Evolutionary conservation across 1,284 basidiomycete genomes (phyloP).

Genomic region (Porodaedalea pini): DNA sequence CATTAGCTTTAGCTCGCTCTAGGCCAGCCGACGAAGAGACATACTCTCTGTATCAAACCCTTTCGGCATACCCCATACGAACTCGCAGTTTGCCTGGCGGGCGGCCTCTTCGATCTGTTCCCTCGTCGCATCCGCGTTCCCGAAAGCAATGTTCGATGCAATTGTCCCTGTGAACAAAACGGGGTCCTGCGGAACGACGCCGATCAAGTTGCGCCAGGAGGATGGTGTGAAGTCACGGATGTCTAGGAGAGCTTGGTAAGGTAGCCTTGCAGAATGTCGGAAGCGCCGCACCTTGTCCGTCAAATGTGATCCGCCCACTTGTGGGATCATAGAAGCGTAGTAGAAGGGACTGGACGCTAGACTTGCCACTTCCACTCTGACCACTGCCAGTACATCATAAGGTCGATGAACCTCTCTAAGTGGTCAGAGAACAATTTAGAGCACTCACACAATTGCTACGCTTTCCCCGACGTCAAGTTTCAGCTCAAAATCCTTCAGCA

Average conservation of each 20-base stretch:
- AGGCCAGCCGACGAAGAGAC: conserved; percentile 41
- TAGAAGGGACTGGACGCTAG: conserved; percentile 84
- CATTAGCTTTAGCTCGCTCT: no score
- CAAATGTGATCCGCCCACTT: conserved; percentile 76
- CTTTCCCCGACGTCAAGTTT: conserved; percentile 80
- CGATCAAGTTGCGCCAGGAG: conserved; percentile 85
- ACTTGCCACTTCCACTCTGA: conserved; percentile 88
- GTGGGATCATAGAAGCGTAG: conserved; percentile 92
- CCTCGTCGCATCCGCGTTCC: conserved; percentile 67
- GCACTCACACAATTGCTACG: conserved; percentile 84
- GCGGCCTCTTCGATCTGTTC: conserved; percentile 88
- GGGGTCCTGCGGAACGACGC: conserved; percentile 83
- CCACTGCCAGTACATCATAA: conserved; percentile 67
- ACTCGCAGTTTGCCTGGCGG: conserved; percentile 90
- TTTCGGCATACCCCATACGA: conserved; percentile 88
- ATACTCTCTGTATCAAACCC: conserved; percentile 75
- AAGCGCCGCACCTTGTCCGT: conserved; percentile 67
- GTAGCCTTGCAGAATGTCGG: neutral
- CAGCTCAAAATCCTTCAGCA: conserved; percentile 77
- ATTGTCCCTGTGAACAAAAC: conserved; percentile 85
- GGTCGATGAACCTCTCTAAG: neutral
- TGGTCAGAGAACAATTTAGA: neutral
- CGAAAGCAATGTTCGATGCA: conserved; percentile 92
- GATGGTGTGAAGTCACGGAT: conserved; percentile 80
- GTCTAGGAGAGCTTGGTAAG: conserved; percentile 41